phyloP scores from a whole-genome alignment of 2,329 filamentous ascomycete genomes.

The Aspergillus unguis region DNA sequence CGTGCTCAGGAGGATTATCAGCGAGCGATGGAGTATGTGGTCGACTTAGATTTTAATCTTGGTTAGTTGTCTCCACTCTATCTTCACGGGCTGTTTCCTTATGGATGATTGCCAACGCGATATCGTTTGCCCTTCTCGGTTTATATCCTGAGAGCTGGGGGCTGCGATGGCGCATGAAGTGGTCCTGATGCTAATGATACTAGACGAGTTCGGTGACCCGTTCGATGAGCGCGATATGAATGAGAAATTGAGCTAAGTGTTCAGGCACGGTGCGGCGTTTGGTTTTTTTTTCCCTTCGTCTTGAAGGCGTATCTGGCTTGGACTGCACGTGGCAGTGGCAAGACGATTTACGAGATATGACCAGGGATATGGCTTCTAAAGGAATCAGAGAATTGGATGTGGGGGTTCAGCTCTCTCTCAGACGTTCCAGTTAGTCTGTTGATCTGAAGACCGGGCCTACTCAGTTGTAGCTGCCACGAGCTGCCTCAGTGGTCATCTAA shows the following conservation, averaged over 20 bases:
- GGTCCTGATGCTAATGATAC: background rate
- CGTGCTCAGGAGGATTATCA: conserved; percentile 56
- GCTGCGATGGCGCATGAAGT: background rate
- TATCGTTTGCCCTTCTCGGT: background rate
- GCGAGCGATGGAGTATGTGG: conserved; percentile 47
- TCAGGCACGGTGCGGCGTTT: conserved; percentile 8
- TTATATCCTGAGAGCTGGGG: background rate
- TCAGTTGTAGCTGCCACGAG: background rate
- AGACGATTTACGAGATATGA: conserved; percentile 29
- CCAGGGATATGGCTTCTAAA: background rate
- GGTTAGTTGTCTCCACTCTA: conserved; percentile 29
- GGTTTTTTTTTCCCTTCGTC: conserved; percentile 5
- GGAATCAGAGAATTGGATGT: background rate
- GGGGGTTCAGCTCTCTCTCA: background rate
- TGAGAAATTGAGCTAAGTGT: conserved; percentile 18
- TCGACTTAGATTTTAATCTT: conserved; percentile 53
- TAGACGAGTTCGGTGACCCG: conserved; percentile 47
- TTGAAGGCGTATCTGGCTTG: background rate
- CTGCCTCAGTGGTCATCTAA: no score
- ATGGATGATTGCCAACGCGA: no score
- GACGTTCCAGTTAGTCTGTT: background rate
- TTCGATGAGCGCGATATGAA: conserved; percentile 44
- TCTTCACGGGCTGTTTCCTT: background rate
- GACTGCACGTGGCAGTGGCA: background rate
- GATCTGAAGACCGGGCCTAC: background rate